These are phyloP conservation scores for Paramecium caudatum DNA, from an alignment of 73 alveolate genomes.

Conservation along the genomic window DNA sequence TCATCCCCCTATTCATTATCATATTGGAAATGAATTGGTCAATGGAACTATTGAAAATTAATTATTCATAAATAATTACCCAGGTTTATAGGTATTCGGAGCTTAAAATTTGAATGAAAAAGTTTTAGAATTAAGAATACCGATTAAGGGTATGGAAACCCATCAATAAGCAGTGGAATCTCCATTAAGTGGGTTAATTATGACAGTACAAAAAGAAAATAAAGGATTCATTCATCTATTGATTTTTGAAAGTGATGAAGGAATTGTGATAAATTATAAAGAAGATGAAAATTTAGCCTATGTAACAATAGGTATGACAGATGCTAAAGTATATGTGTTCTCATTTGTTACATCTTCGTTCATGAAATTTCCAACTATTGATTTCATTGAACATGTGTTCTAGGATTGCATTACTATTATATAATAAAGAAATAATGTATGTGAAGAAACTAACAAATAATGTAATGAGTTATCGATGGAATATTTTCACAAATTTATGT, in stretches of 20 bases:
- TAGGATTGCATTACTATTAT: background rate
- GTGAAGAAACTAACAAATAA: background rate
- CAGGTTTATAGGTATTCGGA: conserved; percentile 50
- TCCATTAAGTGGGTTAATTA: conserved; percentile 13
- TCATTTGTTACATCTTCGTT: conserved; percentile 47
- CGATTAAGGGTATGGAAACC: conserved; percentile 9
- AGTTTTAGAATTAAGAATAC: conserved; percentile 51
- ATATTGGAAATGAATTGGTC: conserved; percentile 5
- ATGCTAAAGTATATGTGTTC: background rate
- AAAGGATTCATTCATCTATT: conserved; percentile 46
- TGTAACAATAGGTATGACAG: background rate
- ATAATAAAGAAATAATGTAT: background rate
- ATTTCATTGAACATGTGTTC: conserved; percentile 5
- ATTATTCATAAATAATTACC: conserved; percentile 35
- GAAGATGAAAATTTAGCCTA: conserved; percentile 51
- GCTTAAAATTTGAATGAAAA: conserved; percentile 20
- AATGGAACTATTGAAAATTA: background rate
- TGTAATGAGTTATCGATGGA: background rate
- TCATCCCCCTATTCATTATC: conserved; percentile 63
- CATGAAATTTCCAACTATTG: background rate
- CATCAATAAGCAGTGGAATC: background rate
- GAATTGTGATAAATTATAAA: background rate
- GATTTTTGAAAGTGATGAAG: conserved; percentile 24
- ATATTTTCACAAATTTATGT: background rate
- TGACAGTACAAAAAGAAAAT: background rate